Percentiles rank a stretch among this genome's conserved stretches.
Evolutionary conservation across 768 basidiomycete genomes (phyloP).

Genomic region (Cyclocybe aegerita): DNA sequence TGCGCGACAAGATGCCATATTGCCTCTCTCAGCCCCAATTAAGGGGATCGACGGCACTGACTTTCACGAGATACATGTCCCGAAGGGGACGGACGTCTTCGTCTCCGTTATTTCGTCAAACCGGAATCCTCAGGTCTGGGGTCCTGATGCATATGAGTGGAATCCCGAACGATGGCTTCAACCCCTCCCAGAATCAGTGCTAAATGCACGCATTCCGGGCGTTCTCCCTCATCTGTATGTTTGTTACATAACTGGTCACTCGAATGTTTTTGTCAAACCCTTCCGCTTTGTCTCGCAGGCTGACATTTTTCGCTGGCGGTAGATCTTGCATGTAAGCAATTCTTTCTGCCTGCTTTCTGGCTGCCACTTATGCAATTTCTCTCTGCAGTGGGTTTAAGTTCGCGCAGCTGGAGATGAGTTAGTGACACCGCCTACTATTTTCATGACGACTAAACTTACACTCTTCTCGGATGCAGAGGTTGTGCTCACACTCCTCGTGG

Average conservation of each 20-base stretch:
- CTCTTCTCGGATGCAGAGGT: slow-evolving; percentile 18
- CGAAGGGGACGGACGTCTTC: slow-evolving; percentile 37
- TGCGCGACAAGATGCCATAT: slow-evolving; percentile 7
- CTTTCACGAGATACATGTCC: slow-evolving; percentile 35
- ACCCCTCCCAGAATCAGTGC: slow-evolving; percentile 34
- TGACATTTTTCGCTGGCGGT: slow-evolving; percentile 44
- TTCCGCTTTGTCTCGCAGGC: slow-evolving; percentile 19
- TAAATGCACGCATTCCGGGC: slow-evolving; percentile 39
- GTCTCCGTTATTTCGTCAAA: slow-evolving; percentile 39
- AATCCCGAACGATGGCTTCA: slow-evolving; percentile 51
- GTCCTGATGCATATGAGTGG: slow-evolving; percentile 46
- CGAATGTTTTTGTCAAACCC: not conserved
- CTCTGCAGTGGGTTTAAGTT: slow-evolving; percentile 44
- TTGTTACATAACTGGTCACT: not conserved
- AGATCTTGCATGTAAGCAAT: slow-evolving; percentile 41
- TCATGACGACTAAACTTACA: not conserved
- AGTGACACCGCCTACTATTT: slow-evolving; percentile 8
- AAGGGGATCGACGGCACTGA: slow-evolving; percentile 30
- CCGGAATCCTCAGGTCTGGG: slow-evolving; percentile 42
- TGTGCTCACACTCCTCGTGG: slow-evolving; percentile 24
- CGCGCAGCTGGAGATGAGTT: slow-evolving; percentile 49
- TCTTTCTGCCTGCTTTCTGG: not conserved
- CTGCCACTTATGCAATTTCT: not conserved
- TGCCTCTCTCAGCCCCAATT: slow-evolving; percentile 13
- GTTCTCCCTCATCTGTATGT: slow-evolving; percentile 44